Evolutionary conservation across 805 yeast species (phyloP).

Genomic region (Candida montana): DNA sequence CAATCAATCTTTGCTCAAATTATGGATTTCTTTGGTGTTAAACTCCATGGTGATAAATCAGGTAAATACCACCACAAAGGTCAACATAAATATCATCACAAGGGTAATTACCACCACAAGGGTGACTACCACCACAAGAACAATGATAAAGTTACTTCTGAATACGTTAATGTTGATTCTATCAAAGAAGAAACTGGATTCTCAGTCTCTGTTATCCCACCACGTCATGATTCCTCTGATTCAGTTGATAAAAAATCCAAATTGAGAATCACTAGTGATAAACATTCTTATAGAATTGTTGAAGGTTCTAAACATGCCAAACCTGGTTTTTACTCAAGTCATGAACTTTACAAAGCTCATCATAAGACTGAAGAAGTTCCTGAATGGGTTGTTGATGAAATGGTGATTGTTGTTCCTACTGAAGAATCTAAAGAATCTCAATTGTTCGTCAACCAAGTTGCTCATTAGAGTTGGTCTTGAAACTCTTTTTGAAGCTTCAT

Average conservation of each 20-base stretch:
- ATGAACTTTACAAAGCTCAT: slow-evolving; percentile 9
- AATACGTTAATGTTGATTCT: no score
- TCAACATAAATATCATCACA: not conserved
- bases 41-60: not conserved
- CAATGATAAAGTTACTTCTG: no score
- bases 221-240: not conserved
- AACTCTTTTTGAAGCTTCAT: no score
- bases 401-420: slow-evolving; percentile 6
- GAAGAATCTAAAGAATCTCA: not conserved
- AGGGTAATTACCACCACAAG: not conserved
- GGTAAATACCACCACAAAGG: not conserved
- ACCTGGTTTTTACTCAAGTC: slow-evolving; percentile 9
- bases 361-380: slow-evolving; percentile 5
- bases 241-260: not conserved
- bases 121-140: no score
- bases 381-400: slow-evolving; percentile 2
- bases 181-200: not conserved
- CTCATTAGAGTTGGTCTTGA: not conserved
- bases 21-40: not conserved
- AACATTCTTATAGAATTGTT: slow-evolving; percentile 6
- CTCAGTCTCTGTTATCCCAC: not conserved
- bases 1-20: not conserved
- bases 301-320: slow-evolving; percentile 3
- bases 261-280: not conserved
- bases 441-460: slow-evolving; percentile 9